phyloP scores from a whole-genome alignment of 176 grass and related monocot genomes.

The Ananas comosus region DNA sequence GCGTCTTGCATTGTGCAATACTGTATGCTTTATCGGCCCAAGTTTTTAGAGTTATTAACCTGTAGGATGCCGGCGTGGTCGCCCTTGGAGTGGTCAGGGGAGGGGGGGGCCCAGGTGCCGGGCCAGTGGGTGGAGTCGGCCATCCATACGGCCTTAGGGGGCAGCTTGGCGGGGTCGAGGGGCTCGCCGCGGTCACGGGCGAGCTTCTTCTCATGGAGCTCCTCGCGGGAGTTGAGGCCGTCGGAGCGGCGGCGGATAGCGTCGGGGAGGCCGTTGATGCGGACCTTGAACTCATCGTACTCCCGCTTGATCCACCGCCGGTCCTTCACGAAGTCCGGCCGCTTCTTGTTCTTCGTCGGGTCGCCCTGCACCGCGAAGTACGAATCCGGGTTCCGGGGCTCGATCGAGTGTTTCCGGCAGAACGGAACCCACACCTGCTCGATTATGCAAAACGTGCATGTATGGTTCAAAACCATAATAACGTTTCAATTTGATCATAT shows the following conservation, averaged over 20 bases:
- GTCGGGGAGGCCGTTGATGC: conserved; percentile 27
- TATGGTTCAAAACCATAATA: too few relatives aligned
- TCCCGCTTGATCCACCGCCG: conserved; percentile 30
- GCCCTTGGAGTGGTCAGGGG: conserved; percentile 71
- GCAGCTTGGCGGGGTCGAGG: background rate
- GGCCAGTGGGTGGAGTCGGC: conserved; percentile 80
- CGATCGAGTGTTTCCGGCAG: conserved; percentile 26
- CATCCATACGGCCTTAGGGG: conserved; percentile 61
- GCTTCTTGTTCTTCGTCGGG: conserved; percentile 29
- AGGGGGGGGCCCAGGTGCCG: conserved; percentile 48
- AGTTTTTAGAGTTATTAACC: conserved; percentile 3
- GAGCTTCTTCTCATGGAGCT: conserved; percentile 38
- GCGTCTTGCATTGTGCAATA: too few relatives aligned
- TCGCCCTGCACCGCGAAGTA: conserved; percentile 19
- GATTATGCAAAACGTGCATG: too few relatives aligned
- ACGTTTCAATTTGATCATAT: too few relatives aligned
- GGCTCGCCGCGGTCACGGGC: conserved; percentile 13
- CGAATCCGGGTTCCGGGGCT: conserved; percentile 24
- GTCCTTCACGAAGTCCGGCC: conserved; percentile 29
- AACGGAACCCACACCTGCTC: conserved; percentile 17
- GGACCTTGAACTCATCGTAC: conserved; percentile 32
- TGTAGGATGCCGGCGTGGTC: conserved; percentile 83
- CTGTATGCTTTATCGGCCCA: too few relatives aligned
- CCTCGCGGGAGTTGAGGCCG: conserved; percentile 16
- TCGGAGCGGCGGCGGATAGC: conserved; percentile 21